phyloP scores from a whole-genome alignment of 2,329 filamentous ascomycete genomes.

The Alternaria infectoria region DNA sequence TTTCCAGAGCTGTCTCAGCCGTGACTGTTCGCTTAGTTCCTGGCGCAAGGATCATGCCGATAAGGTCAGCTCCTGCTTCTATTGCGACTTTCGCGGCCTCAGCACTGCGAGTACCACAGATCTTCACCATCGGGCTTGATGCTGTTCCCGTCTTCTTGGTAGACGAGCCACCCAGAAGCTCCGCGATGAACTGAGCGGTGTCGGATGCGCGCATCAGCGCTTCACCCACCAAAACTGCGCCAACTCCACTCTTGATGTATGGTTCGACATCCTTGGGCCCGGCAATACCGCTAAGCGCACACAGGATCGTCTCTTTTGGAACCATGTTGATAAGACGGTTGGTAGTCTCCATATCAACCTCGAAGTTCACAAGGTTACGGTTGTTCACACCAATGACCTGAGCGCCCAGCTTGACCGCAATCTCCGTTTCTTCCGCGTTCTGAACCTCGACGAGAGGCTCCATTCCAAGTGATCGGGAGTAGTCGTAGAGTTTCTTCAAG shows the following conservation, averaged over 20 bases:
- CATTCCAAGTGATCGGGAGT: conserved; percentile 91
- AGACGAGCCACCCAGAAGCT: conserved; percentile 71
- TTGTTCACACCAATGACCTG: conserved; percentile 98
- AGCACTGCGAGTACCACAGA: conserved; percentile 86
- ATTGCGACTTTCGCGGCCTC: conserved; percentile 83
- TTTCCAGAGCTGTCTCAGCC: conserved; percentile 77
- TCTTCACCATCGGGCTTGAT: conserved; percentile 75
- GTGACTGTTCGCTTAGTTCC: conserved; percentile 80
- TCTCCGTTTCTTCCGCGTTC: conserved; percentile 89
- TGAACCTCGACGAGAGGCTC: conserved; percentile 98
- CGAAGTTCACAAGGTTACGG: conserved; percentile 92
- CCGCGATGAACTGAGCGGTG: conserved; percentile 79
- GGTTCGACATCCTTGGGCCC: conserved; percentile 85
- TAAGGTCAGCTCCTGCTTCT: conserved; percentile 85
- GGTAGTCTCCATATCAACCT: conserved; percentile 93
- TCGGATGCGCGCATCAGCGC: conserved; percentile 92
- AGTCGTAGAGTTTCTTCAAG: conserved; percentile 80
- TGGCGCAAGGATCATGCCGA: conserved; percentile 90
- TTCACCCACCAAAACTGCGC: conserved; percentile 92
- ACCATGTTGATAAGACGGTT: conserved; percentile 87
- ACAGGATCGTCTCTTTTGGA: conserved; percentile 83
- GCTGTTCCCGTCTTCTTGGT: conserved; percentile 14
- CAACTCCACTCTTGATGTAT: conserved; percentile 87
- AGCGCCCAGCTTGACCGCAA: conserved; percentile 82
- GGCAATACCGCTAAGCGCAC: conserved; percentile 92